phyloP scores from a whole-genome alignment of 495 filamentous ascomycete genomes.

The Daldinia childiae region DNA sequence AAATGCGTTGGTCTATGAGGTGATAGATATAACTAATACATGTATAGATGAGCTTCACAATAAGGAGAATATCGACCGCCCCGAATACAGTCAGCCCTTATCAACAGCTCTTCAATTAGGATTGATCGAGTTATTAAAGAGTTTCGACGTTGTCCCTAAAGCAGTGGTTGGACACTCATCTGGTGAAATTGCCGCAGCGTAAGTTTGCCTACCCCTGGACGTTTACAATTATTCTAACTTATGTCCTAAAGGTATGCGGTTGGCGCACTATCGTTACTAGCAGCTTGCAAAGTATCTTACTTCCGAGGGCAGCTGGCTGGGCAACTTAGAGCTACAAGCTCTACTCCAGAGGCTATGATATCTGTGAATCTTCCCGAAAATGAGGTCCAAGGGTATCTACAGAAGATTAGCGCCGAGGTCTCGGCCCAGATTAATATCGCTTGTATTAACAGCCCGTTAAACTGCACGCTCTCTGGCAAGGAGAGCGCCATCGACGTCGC shows the following conservation, averaged over 20 bases:
- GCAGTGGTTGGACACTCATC: constrained; percentile 68
- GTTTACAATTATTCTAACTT: background rate
- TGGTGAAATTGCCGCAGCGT: constrained; percentile 65
- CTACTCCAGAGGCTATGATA: constrained; percentile 54
- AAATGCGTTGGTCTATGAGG: background rate
- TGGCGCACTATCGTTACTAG: constrained; percentile 52
- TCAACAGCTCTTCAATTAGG: constrained; percentile 60
- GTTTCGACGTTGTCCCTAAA: constrained; percentile 57
- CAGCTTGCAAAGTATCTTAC: constrained; percentile 59
- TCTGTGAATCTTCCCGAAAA: constrained; percentile 50
- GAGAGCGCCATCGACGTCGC: constrained; percentile 48
- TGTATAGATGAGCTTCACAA: constrained; percentile 32
- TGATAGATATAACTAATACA: background rate
- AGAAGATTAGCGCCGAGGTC: constrained; percentile 27
- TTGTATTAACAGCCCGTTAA: constrained; percentile 61
- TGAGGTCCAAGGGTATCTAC: constrained; percentile 39
- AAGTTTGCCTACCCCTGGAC: constrained; percentile 15
- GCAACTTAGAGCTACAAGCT: constrained; percentile 33
- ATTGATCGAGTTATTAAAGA: constrained; percentile 60
- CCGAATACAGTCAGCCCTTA: constrained; percentile 53
- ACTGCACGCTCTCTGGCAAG: constrained; percentile 55
- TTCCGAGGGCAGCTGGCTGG: constrained; percentile 48
- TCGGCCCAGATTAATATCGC: constrained; percentile 48
- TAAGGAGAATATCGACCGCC: constrained; percentile 48
- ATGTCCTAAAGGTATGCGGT: constrained; percentile 46